Evolutionary conservation across 116 monocot genomes (phyloP), one percentile per base, ranked within the genome.

Genomic region (Papilionanthe hybrid): DNA sequence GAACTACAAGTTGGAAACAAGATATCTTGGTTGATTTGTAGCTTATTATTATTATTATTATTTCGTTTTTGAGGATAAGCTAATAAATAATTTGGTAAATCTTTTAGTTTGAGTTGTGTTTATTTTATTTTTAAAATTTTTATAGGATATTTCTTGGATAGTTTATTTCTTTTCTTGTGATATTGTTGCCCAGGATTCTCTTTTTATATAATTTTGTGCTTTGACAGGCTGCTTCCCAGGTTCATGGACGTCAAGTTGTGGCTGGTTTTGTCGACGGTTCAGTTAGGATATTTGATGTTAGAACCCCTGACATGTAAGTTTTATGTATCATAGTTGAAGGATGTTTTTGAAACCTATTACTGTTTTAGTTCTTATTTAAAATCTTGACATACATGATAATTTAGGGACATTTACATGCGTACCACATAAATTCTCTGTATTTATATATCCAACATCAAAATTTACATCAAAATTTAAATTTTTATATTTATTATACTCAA

Each of bases 221-320:
- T 82, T 80, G 79, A 56, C 79, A 99, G 98, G 91, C 93, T 80
- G 91, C 95, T 84, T 99, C 95, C 74, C 93, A 95, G 82, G 91
- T 91, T 45, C 93, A 91, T 77, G 88, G 89, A 19, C 92, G 97
- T 18, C 98, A 93, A 77, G 75, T 95, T 83, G 90, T 93, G 45
- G 88, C 95, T 77, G 98, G 98, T 81, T 99, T 85, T 84, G 78
- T 83, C 41, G 93, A 95, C 90, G 98, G 93, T 0, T 93, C 87
- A 60, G 82, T 99, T 29, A 92, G 88, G 79, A 82, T 99, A 86
- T 99, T 87, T 84, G 98, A 99, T 76, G 77, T 95, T 42, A 95
- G 98, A 43, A 80, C 85, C 76, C 90, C 98, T 79, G 88, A 91
- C n/a, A 87, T 85, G 98, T 99, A 84, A 89, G 91, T 43, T 77